Base-by-base conservation (phyloP, 768 basidiomycete genomes). In the Hebeloma cylindrosporum region DNA sequence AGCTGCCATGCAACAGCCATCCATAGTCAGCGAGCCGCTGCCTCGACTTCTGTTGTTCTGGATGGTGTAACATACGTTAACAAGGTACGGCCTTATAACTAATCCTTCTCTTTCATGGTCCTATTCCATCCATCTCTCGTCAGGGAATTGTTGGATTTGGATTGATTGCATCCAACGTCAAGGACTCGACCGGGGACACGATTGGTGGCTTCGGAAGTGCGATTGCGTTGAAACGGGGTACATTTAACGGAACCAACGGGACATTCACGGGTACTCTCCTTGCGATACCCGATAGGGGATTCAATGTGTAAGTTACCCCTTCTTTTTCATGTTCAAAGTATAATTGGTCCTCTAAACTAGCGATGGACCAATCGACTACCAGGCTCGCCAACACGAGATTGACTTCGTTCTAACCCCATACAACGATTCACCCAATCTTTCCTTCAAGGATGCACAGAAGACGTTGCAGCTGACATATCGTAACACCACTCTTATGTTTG, bases 321-420 rank as follows among this genome's bases (percentile, higher is more conserved):
- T 18, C 4, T 9, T 35, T 14, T n/a, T 7, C 69, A 68, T n/a
- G n/a, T 7, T 7, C 13, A 3, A 26, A 18, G 32, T n/a, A 32
- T 10, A 5, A 4, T 10, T 25, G 13, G 28, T 23, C 3, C 14
- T 11, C 31, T 25, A 16, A 14, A 14, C 3, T 39, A 81, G 79
- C 3, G 71, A 74, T 18, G 66, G 59, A 1, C 79, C 82, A 0
- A 66, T 82, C 31, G 74, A 85, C 60, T 85, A 79, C 51, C 79
- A 81, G 56, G 70, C 71, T 2, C 75, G 85, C 13, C 77, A 73
- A n/a, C 82, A 84, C 44, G 67, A 73, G 34, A 66, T 86, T 47
- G 68, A 75, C 39, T 83, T 88, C 58, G 64, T 71, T 1, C 61
- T 86, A 14, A 68, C 64, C 1, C 85, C 84, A 0, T 83, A 83